Evolutionary conservation across 1,139 yeast genomes (phyloP), one percentile per base, ranked within the genome.

Genomic region (Scheffersomyces segobiensis): DNA sequence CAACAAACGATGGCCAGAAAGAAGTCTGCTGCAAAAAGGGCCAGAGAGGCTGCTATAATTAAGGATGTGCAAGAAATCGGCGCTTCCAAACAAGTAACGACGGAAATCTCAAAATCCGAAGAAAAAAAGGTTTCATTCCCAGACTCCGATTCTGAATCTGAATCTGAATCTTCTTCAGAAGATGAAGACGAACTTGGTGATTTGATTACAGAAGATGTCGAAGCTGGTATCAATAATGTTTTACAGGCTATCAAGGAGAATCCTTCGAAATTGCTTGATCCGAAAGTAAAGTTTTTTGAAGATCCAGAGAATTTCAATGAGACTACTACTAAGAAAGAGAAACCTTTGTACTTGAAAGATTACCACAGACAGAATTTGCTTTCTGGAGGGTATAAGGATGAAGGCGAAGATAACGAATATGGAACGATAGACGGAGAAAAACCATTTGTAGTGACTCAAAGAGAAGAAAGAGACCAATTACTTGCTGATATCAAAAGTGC

Each of bases 151-250:
- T 62, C 64, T 8, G 74, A 49, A 24, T 62, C 64, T 8, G 74
- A 70, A 19, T 74, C 72, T 5, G 71, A 78, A 0, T 73, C 80
- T 1, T 72, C 78, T 5, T 75, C 80, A 1, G 98, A 92, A 70
- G 95, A 88, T 5, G 99, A 96, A 73, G 99, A 96, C 69, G 98
- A 93, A 62, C 89, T 74, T 66, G 99, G 98, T 53, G 97, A 92
- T 49, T 78, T 95, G 59, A 81, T 91, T 57, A 95, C 98, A 0
- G 93, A 87, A 54, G 93, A 90, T 57, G 91, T 96, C 7, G 98
- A 96, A 64, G 74, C 80, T 19, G 96, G 96, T 12, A 88, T 96
- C 64, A 80, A 84, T 57, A 80, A 87, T 55, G 97, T 95, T 2
- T 74, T 96, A 57, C 71, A 77, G 24, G 88, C 97, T 0, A 84